Base-by-base conservation (phyloP, 75 land plant species). In the Selaginella moellendorffii region DNA sequence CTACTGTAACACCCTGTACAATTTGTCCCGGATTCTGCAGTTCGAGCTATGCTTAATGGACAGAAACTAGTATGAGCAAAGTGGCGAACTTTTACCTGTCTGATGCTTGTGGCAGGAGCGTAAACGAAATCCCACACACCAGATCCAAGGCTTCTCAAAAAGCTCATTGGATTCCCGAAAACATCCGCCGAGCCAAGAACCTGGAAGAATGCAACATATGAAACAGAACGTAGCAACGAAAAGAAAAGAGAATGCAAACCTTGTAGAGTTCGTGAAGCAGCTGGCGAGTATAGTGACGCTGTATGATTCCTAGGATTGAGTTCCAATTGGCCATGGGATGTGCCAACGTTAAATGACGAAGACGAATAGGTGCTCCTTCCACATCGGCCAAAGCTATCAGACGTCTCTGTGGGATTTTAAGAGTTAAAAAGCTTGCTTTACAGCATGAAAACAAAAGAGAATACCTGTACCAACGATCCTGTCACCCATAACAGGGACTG, bases 111-210 rank as follows among this genome's bases (percentile, higher is more conserved):
- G 24, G n/a, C 83, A 23, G 99, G 91, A 52, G 78, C 83, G 2
- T 91, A 82, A 24, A 95, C 61, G 64, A 95, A 95, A 69, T 95
- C 99, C 66, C 77, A 80, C 42, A 95, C 75, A 29, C 99, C 99
- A 63, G 82, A 72, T 26, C 86, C 86, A 54, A 95, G 59, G 56
- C 80, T 90, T 62, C 88, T 84, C 58, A 85, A 81, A 74, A 95
- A 95, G 27, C 87, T 86, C 81, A 95, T 81, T 1, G 99, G 99
- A 65, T 95, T 95, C 1, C 99, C 99, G 27, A 95, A 73, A 25
- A 95, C 91, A 62, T 96, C 97, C 68, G 85, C 97, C 64, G 99
- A 95, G 22, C 97, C 97, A 74, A 95, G 74, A 0, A 93, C 79
- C 98, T 93, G 80, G 42, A 79, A 67, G 36, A 1, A 17, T 56